Evolutionary conservation across 345 rosid species (phyloP), one percentile per base, ranked within the genome.

Genomic region (Populus alba): DNA sequence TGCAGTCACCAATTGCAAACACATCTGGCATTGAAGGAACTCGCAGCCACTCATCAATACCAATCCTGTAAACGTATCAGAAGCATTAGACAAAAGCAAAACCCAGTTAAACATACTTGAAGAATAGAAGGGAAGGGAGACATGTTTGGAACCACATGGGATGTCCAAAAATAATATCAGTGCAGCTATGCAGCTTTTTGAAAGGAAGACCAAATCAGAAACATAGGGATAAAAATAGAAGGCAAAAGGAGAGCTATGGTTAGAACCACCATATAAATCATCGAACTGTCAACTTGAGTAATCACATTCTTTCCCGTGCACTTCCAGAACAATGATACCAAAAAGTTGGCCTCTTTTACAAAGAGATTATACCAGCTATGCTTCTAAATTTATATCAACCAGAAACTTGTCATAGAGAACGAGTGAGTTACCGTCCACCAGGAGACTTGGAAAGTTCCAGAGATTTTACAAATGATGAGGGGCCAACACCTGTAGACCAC

Each of bases 401-500:
- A 7, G 45, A 41, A 70, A 57, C 37, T 59, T 77, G 3, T 39
- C 33, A 77, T 57, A 27, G 68, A 3, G 66, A 67, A 65, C 12
- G 62, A n/a, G 39, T 23, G 55, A 57, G 81, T 86, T 75, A 90
- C 98, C 99, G 93, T 78, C 97, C 97, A 81, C 97, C 96, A 0
- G 95, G 97, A 79, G 91, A 91, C 85, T 95, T 93, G 6, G 98
- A 95, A 81, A 95, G 84, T 67, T 87, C 91, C 47, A 92, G 81
- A 79, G 94, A 87, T 68, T 84, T 90, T 31, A 92, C 90, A 63
- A 95, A 86, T 74, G 90, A 25, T 61, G 97, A 91, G 74, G 98
- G 99, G 76, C 97, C 99, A 38, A 95, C 98, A 72, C 98, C 98
- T 6, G 97, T 93, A 53, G 98, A 93, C 99, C 99, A 95, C 11